Evolutionary conservation across 768 basidiomycete genomes (phyloP), one percentile per base, ranked within the genome.

Genomic region (Trametes maxima): DNA sequence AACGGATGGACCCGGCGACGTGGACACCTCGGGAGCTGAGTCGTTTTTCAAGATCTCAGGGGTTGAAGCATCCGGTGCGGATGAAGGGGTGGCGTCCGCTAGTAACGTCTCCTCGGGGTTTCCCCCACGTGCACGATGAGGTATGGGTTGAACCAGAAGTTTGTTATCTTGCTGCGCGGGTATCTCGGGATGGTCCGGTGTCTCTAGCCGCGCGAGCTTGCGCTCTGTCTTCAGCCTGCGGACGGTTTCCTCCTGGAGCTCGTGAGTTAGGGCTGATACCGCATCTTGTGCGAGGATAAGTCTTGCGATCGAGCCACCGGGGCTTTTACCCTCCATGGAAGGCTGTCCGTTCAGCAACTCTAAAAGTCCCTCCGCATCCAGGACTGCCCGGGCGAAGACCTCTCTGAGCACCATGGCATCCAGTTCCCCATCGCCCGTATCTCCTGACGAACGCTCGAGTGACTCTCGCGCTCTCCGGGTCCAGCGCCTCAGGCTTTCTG

Each of bases 401-500:
- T 64, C 48, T 46, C 48, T 42, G 37, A 61, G 54, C 8, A 37
- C 24, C 48, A 47, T 42, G 2, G 72, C 54, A 21, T 69, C 64
- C 24, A 66, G 65, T 14, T 57, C 28, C 3, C 64, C 52, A 12
- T 59, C 60, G 8, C 68, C 56, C 6, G 47, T 42, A 14, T 54
- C 21, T 22, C 57, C 33, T n/a, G 28, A 39, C 8, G 65, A 10
- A 21, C 70, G 72, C 13, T 62, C 64, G 11, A 78, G 61, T 5
- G 70, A 66, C 65, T 88, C 85, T 37, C 78, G 77, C 11, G 80
- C 79, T 12, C 80, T 75, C 49, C 81, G 74, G 7, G 85, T 74
- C 86, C 85, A 89, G 47, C 82, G 75, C 50, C 80, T 73, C 59
- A 92, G 66, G 7, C 74, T 78, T 65, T 87, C 85, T 1, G 78